These are phyloP conservation scores for Claviceps spartinae DNA, from an alignment of 2,329 filamentous ascomycete genomes.

Conservation along the genomic window DNA sequence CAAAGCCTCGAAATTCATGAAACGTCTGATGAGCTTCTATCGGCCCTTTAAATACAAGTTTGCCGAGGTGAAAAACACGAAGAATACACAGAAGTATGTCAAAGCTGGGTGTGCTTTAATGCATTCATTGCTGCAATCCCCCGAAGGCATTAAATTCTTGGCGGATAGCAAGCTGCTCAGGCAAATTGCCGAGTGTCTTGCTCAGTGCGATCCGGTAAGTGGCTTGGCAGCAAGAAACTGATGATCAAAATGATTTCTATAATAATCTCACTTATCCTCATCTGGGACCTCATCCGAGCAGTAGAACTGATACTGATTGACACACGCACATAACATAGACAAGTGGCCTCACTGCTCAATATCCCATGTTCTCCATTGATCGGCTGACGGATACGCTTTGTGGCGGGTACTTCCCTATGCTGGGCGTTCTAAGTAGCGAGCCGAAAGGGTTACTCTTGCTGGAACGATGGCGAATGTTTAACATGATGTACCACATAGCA, in stretches of 20 bases:
- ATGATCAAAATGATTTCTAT: neutral
- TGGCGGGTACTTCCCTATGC: constrained; percentile 84
- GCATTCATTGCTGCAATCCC: constrained; percentile 70
- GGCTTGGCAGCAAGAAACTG: neutral
- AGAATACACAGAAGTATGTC: constrained; percentile 88
- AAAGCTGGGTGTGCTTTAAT: constrained; percentile 79
- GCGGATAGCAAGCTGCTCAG: constrained; percentile 84
- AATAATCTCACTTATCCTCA: neutral
- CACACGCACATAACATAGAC: constrained; percentile 28
- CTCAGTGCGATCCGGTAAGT: constrained; percentile 78
- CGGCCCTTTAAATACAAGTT: constrained; percentile 95
- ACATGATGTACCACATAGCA: constrained; percentile 98
- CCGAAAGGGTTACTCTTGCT: constrained; percentile 74
- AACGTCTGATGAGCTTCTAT: constrained; percentile 87
- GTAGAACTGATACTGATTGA: constrained; percentile 7
- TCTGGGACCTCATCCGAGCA: neutral
- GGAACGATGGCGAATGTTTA: constrained; percentile 94
- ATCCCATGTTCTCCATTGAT: constrained; percentile 77
- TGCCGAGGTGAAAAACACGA: constrained; percentile 76
- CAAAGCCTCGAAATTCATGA: constrained; percentile 90
- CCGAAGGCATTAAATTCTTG: constrained; percentile 73
- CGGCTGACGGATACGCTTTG: constrained; percentile 78
- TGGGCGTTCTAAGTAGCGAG: constrained; percentile 77
- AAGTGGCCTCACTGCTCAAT: constrained; percentile 63
- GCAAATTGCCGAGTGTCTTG: constrained; percentile 89